A percentile compares a stretch with the other conserved stretches of the same genome.
phyloP scores from a whole-genome alignment of 495 filamentous ascomycete genomes.

The Trichoderma asperelloides region DNA sequence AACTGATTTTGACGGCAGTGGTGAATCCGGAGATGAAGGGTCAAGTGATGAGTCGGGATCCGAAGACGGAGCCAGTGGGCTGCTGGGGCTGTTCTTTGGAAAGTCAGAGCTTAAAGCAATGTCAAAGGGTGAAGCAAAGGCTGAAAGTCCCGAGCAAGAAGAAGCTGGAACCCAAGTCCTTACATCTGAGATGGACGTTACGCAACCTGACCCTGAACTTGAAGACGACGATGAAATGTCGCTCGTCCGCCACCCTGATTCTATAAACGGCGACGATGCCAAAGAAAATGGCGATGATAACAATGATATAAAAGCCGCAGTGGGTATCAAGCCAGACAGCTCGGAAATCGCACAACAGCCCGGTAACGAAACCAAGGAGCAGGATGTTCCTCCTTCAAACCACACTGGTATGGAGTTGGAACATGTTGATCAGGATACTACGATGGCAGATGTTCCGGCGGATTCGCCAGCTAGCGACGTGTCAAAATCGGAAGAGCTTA shows the following conservation, averaged over 20 bases:
- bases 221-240: constrained; percentile 8
- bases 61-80: background rate
- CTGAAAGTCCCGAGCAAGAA: constrained; percentile 5
- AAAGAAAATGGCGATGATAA: background rate
- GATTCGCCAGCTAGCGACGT: background rate
- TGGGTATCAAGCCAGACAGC: background rate
- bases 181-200: constrained; percentile 16
- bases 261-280: background rate
- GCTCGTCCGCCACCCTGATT: background rate
- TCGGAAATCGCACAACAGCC: background rate
- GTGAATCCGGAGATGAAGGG: constrained; percentile 36
- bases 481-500: background rate
- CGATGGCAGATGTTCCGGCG: background rate
- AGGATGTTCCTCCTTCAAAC: background rate
- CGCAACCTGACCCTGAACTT: background rate
- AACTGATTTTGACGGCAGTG: constrained; percentile 37
- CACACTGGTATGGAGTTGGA: background rate
- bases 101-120: constrained; percentile 39
- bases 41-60: background rate
- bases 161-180: background rate
- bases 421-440: background rate
- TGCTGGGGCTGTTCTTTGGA: constrained; percentile 57
- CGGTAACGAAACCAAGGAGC: background rate
- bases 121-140: constrained; percentile 17
- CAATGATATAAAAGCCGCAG: background rate